Evolutionary conservation across 805 yeast species (phyloP), one percentile per base, ranked within the genome.

Genomic region (Nakazawaea ernobii): DNA sequence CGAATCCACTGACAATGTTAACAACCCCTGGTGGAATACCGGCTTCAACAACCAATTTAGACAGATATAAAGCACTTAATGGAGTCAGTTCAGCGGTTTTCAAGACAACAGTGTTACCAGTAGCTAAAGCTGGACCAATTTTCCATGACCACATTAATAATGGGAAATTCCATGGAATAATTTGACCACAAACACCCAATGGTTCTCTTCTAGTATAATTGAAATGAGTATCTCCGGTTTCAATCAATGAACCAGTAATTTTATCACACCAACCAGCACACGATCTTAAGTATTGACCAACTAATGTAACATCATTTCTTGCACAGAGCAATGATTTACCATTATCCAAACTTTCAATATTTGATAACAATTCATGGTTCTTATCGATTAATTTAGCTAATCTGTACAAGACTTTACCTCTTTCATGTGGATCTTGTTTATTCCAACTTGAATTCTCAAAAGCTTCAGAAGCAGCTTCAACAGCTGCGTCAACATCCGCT

Each of bases 121-220:
- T 77, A 50, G 82, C 84, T 55, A 80, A 67, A 54, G 83, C 84
- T 41, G 87, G 86, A 52, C 82, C 85, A 50, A 79, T 68, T 59
- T 81, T 81, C 86, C 87, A 81, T 33, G 82, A 67, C 66, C 79
- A 75, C 74, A 82, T 81, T 59, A 80, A 71, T 59, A 81, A 69
- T 55, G 87, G 86, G 73, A 80, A 81, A 63, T 81, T 81, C 87
- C 86, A 81, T 56, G 87, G 86, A 56, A 81, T 80, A 53, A 81
- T 75, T 64, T 81, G 85, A 49, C 83, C 86, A 68, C 84, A 80
- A 40, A 81, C 86, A 58, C 86, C 86, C 59, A 73, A 68, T 55
- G 87, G 86, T 67, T 80, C 86, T 61, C 75, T 71, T 57, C 77
- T 69, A 48, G 84, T 77, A 61, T 68, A 75, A 57, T 63, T 67